Evolutionary conservation across 2,329 filamentous ascomycete species (phyloP), one percentile per base, ranked within the genome.

Genomic region (Microsporum audouinii): DNA sequence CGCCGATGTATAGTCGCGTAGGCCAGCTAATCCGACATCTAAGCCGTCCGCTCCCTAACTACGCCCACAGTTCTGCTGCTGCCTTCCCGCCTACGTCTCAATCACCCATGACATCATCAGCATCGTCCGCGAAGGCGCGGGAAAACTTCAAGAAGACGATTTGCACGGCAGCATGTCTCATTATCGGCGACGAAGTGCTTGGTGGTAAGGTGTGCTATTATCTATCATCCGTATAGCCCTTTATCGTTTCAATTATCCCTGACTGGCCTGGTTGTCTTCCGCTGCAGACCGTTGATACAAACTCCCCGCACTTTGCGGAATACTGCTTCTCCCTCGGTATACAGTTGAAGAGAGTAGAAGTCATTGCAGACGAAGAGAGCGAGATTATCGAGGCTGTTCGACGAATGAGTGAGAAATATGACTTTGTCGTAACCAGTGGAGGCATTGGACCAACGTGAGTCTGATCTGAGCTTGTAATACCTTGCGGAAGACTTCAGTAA

Each of bases 131-230:
- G 34, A 65, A 66, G 61, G 67, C 66, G 59, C 63, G 67, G 56
- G 67, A 67, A 55, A 72, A 70, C 57, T 67, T 66, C 65, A 69
- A 68, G 58, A 79, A 85, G 70, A 85, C 82, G 63, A 95, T 97
- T 67, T 86, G 90, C 71, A 96, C 91, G 55, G 94, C 92, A 8
- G 92, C 88, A 61, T 95, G 90, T 73, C 77, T 97, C 65, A 91
- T 99, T 63, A 97, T 99, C 68, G 92, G 92, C n/a, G 92, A 97
- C 76, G 92, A 96, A 74, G 91, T 97, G 3, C 80, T 97, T 2
- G 91, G 91, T 27, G 92, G 94, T 68, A 97, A 97, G 87, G 91
- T 90, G 73, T 65, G 78, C 70, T 59, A 59, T 56, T n/a, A 5
- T 36, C 34, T 36, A 5, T 36, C 27, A 23, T 27, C 55, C 17